Percentiles rank a stretch among this genome's conserved stretches.
Conservation (phyloP, 2,329 filamentous ascomycete species). For the Epichloe elymi region DNA sequence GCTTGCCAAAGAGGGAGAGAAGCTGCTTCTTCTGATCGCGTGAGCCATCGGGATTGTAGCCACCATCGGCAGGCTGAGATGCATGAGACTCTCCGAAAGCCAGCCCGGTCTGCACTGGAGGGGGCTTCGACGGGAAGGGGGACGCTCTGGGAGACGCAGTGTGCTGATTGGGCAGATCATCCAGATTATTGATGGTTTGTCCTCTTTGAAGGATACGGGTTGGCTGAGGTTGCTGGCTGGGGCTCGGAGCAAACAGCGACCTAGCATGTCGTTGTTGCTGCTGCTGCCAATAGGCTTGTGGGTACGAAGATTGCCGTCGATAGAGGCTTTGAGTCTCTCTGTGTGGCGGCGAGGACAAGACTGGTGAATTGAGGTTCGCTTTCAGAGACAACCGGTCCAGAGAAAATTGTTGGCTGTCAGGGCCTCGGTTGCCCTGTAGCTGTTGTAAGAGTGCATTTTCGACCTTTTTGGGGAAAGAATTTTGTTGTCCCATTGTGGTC, state of each 20-base stretch:
- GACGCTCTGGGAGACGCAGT: conserved; percentile 12
- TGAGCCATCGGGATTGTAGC: conserved; percentile 14
- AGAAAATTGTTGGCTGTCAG: conserved; percentile 3
- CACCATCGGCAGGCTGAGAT: neutral
- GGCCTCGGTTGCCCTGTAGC: neutral
- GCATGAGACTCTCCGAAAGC: neutral
- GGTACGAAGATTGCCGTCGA: conserved; percentile 7
- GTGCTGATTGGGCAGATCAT: neutral
- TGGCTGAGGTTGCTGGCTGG: conserved; percentile 10
- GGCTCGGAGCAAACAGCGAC: neutral
- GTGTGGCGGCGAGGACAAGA: conserved; percentile 7
- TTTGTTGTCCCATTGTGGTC: neutral
- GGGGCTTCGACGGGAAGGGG: conserved; percentile 9
- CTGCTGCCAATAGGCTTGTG: neutral
- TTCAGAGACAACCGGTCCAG: conserved; percentile 13
- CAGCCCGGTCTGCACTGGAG: conserved; percentile 1
- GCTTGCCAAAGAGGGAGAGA: conserved; percentile 52
- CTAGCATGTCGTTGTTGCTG: neutral
- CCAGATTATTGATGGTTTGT: conserved; percentile 15
- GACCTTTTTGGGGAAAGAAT: neutral
- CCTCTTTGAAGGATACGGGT: conserved; percentile 24
- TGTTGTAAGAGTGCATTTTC: neutral
- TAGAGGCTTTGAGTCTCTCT: neutral
- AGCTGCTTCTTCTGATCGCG: conserved; percentile 23
- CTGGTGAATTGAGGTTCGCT: conserved; percentile 6